Conservation (phyloP, 768 basidiomycete genomes). For the Leucocoprinus sp. region DNA sequence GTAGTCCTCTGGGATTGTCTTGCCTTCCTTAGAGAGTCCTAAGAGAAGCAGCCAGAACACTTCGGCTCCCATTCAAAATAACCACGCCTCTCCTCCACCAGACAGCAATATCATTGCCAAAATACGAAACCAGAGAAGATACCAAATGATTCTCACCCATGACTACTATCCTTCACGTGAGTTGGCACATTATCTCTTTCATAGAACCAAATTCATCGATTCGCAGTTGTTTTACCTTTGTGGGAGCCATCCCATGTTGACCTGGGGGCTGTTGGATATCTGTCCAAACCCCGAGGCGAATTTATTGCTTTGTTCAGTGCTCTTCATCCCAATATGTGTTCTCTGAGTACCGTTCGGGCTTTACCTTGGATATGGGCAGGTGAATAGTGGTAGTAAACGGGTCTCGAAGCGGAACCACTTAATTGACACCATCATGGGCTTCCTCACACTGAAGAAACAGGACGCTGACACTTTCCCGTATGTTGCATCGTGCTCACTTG, state of each 20-base stretch:
- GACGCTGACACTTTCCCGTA: slow-evolving; percentile 6
- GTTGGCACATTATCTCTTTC: slow-evolving; percentile 19
- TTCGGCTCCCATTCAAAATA: slow-evolving; percentile 19
- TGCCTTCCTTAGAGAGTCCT: slow-evolving; percentile 20
- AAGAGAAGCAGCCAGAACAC: slow-evolving; percentile 13
- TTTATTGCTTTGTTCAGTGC: slow-evolving; percentile 73
- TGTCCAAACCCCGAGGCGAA: slow-evolving; percentile 54
- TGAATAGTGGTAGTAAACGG: slow-evolving; percentile 7
- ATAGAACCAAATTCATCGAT: background rate
- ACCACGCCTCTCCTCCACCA: slow-evolving; percentile 28
- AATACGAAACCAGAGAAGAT: slow-evolving; percentile 54
- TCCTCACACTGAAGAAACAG: slow-evolving; percentile 4
- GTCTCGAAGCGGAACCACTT: slow-evolving; percentile 7
- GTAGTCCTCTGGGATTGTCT: slow-evolving; percentile 23
- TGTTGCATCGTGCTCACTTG: background rate
- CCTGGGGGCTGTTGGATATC: slow-evolving; percentile 71
- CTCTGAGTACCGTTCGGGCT: slow-evolving; percentile 7
- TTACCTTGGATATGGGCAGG: slow-evolving; percentile 13
- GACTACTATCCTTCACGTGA: slow-evolving; percentile 61
- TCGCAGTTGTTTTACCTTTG: slow-evolving; percentile 52
- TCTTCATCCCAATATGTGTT: slow-evolving; percentile 36
- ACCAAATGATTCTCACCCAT: slow-evolving; percentile 58
- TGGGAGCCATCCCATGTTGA: slow-evolving; percentile 60
- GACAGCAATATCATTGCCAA: slow-evolving; percentile 30
- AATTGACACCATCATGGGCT: slow-evolving; percentile 10